Evolutionary conservation across 495 filamentous ascomycete genomes (phyloP), one percentile per base, ranked within the genome.

Genomic region (Penicillium cinerascens): DNA sequence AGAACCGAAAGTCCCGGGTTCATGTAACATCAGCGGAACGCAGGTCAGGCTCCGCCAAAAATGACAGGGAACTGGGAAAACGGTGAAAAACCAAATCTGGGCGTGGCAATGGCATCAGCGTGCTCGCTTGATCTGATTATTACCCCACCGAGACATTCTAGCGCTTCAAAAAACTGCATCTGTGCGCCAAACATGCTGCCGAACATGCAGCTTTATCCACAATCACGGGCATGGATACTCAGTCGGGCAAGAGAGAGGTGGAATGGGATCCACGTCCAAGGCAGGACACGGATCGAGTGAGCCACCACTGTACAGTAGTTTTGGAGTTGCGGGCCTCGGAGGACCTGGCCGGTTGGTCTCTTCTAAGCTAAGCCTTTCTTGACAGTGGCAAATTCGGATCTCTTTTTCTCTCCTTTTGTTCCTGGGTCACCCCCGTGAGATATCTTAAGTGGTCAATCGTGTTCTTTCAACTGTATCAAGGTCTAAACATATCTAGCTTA

Each of bases 271-370:
- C 41, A 51, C 42, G 49, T n/a, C 29, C 29, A 26, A 23, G 22
- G 26, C 25, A 42, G 20, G 38, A 22, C n/a, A 56, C 42, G 50
- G 50, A 47, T 50, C 46, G 55, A 54, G 40, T 23, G 40, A 42
- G 41, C 41, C 20, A 6, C 21, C 20, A 1, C 7, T 16, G 3
- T 37, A n/a, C n/a, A n/a, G 35, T 10, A 22, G 20, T 7, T 39
- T 11, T 6, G 16, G 37, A 20, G 0, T 8, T 7, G n/a, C 37
- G 47, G 17, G 25, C 23, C 15, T 47, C 44, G 27, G 6, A 5
- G 15, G 20, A 43, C 13, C 20, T 26, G 0, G 20, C 41, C 22
- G 22, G 22, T 23, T n/a, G n/a, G 37, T 36, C 33, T 33, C 33
- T 47, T 22, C n/a, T 25, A 11, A n/a, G n/a, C n/a, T n/a, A n/a